A percentile compares a stretch with the other conserved stretches of the same genome.
These are phyloP conservation scores for Pythium utonaiense DNA, from an alignment of 352 stramenopile genomes.

Conservation along the genomic window DNA sequence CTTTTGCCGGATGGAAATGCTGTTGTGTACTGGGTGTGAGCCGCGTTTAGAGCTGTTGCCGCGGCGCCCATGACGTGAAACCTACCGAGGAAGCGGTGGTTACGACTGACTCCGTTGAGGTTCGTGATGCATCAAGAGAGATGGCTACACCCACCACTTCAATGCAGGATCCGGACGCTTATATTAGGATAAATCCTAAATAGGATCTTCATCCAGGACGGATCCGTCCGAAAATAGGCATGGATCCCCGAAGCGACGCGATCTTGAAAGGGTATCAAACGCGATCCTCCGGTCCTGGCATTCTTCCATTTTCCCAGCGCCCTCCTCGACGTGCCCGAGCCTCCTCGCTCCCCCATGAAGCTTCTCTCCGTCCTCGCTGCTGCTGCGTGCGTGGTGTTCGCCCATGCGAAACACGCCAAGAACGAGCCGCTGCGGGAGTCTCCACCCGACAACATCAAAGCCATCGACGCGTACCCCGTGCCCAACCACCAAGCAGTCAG, in stretches of 20 bases:
- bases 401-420: not conserved
- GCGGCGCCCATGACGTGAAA: no score
- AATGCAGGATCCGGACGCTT: no score
- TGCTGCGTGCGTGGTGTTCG: not conserved
- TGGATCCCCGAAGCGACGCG: constrained; percentile 26
- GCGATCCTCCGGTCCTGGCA: not conserved
- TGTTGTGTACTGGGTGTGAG: no score
- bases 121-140: no score
- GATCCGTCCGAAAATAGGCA: no score
- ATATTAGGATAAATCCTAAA: not conserved
- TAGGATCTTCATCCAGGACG: no score
- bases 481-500: not conserved
- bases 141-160: no score
- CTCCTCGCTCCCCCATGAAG: constrained; percentile 3
- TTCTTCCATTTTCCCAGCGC: constrained; percentile 8
- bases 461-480: not conserved
- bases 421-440: constrained; percentile 8
- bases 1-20: no score
- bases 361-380: not conserved
- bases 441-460: not conserved
- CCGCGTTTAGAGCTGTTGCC: no score
- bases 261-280: constrained; percentile 24
- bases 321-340: not conserved
- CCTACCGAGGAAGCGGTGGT: no score
- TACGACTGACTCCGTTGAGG: no score